Conservation (phyloP, 768 basidiomycete genomes). For the Tricholoma furcatifolium region DNA sequence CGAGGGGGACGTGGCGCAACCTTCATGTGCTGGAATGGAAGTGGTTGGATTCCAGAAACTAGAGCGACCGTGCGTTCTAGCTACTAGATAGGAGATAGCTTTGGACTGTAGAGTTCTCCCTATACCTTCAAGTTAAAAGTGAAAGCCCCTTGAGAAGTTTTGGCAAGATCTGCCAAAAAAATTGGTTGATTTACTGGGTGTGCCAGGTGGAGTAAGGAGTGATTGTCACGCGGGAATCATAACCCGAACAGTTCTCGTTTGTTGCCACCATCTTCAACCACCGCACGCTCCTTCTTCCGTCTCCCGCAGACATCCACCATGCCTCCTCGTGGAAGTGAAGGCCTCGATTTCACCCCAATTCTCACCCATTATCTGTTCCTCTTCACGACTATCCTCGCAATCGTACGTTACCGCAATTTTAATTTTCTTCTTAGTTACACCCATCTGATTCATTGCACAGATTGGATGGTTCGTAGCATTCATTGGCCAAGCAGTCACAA, state of each 20-base stretch:
- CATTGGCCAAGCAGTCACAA: slow-evolving; percentile 68
- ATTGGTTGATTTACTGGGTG: background rate
- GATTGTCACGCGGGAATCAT: slow-evolving; percentile 8
- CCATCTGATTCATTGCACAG: slow-evolving; percentile 36
- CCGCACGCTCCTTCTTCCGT: slow-evolving; percentile 3
- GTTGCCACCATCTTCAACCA: background rate
- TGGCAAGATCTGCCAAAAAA: too few relatives aligned
- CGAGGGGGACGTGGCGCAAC: slow-evolving; percentile 35
- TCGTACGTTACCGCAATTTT: slow-evolving; percentile 47
- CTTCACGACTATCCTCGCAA: slow-evolving; percentile 78
- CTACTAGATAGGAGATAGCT: too few relatives aligned
- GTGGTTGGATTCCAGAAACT: background rate
- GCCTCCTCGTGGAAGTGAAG: slow-evolving; percentile 58
- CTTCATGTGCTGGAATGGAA: slow-evolving; percentile 37
- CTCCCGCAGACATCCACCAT: slow-evolving; percentile 22
- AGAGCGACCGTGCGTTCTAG: too few relatives aligned
- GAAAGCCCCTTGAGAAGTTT: too few relatives aligned
- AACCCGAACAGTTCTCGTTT: slow-evolving; percentile 5
- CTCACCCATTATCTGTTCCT: slow-evolving; percentile 91
- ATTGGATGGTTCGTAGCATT: slow-evolving; percentile 78
- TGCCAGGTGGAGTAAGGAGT: slow-evolving; percentile 1
- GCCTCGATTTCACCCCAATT: slow-evolving; percentile 87
- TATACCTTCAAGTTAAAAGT: too few relatives aligned
- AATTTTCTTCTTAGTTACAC: slow-evolving; percentile 5
- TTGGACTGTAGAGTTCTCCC: too few relatives aligned